Conservation (phyloP, 345 rosid genomes). For the Melaleuca quinquenervia region DNA sequence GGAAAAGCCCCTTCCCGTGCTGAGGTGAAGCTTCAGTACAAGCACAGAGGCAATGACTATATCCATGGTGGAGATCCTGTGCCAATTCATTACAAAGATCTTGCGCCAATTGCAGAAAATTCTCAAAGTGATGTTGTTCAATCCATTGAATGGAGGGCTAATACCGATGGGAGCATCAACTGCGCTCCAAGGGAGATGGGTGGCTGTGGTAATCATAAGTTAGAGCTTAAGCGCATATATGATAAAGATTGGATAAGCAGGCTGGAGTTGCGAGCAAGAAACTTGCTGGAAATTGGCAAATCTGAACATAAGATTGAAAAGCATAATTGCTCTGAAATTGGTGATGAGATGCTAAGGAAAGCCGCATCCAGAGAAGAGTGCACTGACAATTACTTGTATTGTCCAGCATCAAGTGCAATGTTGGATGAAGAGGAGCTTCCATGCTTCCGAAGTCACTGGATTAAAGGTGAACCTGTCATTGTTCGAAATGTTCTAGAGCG, state of each 20-base stretch:
- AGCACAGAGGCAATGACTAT: constrained; percentile 46
- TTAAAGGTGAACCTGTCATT: constrained; percentile 74
- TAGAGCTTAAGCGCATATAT: constrained; percentile 62
- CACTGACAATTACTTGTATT: constrained; percentile 52
- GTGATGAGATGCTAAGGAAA: constrained; percentile 13
- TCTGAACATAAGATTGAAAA: constrained; percentile 1
- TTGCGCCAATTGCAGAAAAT: not conserved
- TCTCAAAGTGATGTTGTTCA: constrained; percentile 11
- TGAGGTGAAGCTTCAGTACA: constrained; percentile 29
- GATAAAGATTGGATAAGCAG: constrained; percentile 38
- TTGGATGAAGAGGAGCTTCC: constrained; percentile 27
- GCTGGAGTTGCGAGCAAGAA: constrained; percentile 30
- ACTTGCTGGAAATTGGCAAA: constrained; percentile 12
- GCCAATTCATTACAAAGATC: not conserved
- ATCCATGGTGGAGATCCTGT: constrained; percentile 57
- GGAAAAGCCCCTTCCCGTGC: constrained; percentile 24
- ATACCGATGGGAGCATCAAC: constrained; percentile 42
- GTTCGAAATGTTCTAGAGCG: constrained; percentile 44
- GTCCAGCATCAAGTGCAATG: constrained; percentile 29
- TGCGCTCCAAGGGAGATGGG: constrained; percentile 62
- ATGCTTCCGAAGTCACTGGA: constrained; percentile 61
- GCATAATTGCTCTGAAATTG: constrained; percentile 7
- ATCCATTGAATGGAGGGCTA: constrained; percentile 27
- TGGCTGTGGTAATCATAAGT: constrained; percentile 54
- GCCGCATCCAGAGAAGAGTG: constrained; percentile 52